phyloP scores from a whole-genome alignment of 2,329 filamentous ascomycete genomes.

The Aspergillus alliaceus region DNA sequence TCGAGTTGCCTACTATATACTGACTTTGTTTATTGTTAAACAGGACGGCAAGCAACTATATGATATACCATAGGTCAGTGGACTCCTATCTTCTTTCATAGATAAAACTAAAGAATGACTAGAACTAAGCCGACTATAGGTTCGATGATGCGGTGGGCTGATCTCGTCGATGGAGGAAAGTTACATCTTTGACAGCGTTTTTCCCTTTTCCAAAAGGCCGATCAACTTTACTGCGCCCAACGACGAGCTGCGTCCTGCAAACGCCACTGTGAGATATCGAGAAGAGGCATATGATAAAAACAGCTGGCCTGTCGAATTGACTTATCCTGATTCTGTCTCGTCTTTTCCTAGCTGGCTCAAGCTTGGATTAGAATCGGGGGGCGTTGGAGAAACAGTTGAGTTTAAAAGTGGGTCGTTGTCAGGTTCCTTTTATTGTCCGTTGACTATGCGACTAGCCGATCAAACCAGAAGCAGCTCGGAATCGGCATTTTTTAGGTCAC shows the following conservation, averaged over 20 bases:
- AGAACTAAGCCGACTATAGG: slow-evolving; percentile 23
- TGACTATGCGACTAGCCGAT: slow-evolving; percentile 51
- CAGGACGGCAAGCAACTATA: slow-evolving; percentile 34
- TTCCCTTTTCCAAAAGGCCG: slow-evolving; percentile 32
- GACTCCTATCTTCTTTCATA: background rate
- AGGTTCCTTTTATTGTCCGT: slow-evolving; percentile 42
- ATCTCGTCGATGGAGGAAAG: slow-evolving; percentile 30
- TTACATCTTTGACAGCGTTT: slow-evolving; percentile 31
- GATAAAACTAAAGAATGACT: background rate
- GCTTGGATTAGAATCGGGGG: slow-evolving; percentile 41
- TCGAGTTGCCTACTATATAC: background rate
- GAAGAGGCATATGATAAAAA: slow-evolving; percentile 28
- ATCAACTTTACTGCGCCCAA: slow-evolving; percentile 29
- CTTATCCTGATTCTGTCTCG: slow-evolving; percentile 42
- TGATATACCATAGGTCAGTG: slow-evolving; percentile 33
- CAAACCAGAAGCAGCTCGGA: slow-evolving; percentile 52
- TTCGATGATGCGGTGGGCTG: slow-evolving; percentile 34
- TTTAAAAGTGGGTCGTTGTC: slow-evolving; percentile 47
- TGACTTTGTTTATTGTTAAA: background rate
- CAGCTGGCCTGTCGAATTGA: slow-evolving; percentile 43
- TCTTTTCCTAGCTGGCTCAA: slow-evolving; percentile 40
- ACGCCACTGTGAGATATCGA: slow-evolving; percentile 25
- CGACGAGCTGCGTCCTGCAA: slow-evolving; percentile 11
- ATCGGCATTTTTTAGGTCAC: slow-evolving; percentile 36
- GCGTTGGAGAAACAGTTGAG: slow-evolving; percentile 37